These are phyloP conservation scores for Gamarada debralockiae DNA, from an alignment of 495 filamentous ascomycete species.

Conservation along the genomic window DNA sequence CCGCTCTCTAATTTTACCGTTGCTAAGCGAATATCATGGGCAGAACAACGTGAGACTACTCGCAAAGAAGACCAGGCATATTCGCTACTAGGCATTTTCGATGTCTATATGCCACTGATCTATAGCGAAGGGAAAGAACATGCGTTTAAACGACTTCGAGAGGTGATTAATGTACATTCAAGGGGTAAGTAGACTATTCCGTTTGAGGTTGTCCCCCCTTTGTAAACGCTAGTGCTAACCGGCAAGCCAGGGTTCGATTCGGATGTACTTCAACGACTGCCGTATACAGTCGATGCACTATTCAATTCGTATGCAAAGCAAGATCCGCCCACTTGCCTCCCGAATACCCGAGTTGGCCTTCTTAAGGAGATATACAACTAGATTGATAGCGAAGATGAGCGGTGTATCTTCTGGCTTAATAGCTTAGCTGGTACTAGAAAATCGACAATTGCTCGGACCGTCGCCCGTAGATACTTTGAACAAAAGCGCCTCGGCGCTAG, in stretches of 20 bases:
- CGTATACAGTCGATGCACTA: conserved; percentile 1
- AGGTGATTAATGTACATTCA: conserved; percentile 5
- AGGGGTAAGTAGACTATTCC: conserved; percentile 5
- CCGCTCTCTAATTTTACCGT: too few species aligned
- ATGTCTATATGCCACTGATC: too few species aligned
- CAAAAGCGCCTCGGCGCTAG: conserved; percentile 3
- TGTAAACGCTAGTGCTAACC: conserved; percentile 1
- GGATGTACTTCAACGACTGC: conserved; percentile 5
- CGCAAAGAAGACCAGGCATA: too few species aligned
- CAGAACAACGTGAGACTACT: too few species aligned
- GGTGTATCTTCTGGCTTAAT: too few species aligned
- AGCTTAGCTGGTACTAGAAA: too few species aligned
- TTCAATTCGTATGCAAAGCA: conserved; percentile 9
- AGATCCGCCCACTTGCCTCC: conserved; percentile 11
- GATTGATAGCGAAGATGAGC: too few species aligned
- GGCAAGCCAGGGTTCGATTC: conserved; percentile 2
- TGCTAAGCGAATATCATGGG: too few species aligned
- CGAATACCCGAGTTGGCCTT: conserved; percentile 15
- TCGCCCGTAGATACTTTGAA: neutral
- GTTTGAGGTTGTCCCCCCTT: neutral
- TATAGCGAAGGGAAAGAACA: too few species aligned
- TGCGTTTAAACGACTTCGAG: too few species aligned
- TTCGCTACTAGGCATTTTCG: too few species aligned
- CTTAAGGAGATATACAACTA: conserved; percentile 14
- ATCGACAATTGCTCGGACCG: too few species aligned